phyloP scores from a whole-genome alignment of 1,139 yeast genomes.

The Saccharomyces hybrid region DNA sequence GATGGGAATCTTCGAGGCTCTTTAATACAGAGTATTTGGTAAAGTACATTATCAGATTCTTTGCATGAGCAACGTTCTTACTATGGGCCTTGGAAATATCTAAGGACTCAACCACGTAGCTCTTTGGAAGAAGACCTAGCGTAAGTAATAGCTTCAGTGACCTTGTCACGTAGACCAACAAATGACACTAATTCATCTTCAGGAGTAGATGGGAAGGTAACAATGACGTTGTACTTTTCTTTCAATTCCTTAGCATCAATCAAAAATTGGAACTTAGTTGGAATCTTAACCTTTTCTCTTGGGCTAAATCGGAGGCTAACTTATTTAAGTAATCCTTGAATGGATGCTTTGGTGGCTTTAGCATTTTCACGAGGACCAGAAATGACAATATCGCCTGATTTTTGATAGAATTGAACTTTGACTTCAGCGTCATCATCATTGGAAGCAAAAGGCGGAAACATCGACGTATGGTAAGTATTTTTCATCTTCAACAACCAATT shows the following conservation, averaged over 20 bases:
- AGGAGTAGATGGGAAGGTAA: slow-evolving; percentile 44
- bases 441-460: slow-evolving; percentile 16
- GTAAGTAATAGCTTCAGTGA: slow-evolving; percentile 51
- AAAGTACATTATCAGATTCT: slow-evolving; percentile 62
- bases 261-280: slow-evolving; percentile 46
- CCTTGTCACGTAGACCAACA: slow-evolving; percentile 52
- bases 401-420: slow-evolving; percentile 18
- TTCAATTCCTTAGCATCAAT: slow-evolving; percentile 40
- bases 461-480: slow-evolving; percentile 49
- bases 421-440: slow-evolving; percentile 16
- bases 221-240: slow-evolving; percentile 54
- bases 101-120: slow-evolving; percentile 56
- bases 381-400: slow-evolving; percentile 25
- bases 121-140: slow-evolving; percentile 49
- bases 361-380: slow-evolving; percentile 33
- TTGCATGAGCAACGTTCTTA: slow-evolving; percentile 68
- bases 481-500: slow-evolving; percentile 40
- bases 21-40: slow-evolving; percentile 44
- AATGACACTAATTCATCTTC: slow-evolving; percentile 48
- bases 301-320: slow-evolving; percentile 40
- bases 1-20: slow-evolving; percentile 29
- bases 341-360: slow-evolving; percentile 29
- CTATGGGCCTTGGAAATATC: slow-evolving; percentile 86
- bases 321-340: slow-evolving; percentile 43
- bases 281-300: slow-evolving; percentile 39